Evolutionary conservation across 441 rosid genomes (phyloP).

Genomic region (Jatropha podagrica): DNA sequence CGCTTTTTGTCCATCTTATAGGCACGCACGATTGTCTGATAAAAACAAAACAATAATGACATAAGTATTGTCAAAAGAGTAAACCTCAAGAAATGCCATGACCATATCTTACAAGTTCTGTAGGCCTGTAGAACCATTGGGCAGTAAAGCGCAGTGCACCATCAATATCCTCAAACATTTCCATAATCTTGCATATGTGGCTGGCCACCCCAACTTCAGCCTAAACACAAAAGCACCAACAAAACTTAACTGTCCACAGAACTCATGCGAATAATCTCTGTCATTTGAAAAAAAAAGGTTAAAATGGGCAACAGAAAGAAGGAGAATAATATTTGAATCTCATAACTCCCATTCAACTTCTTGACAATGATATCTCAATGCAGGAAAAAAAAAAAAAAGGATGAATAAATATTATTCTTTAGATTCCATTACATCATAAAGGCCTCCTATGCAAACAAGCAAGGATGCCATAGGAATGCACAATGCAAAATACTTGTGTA

Average conservation of each 20-base stretch:
- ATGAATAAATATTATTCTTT: background rate
- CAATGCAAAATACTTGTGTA: background rate
- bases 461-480: background rate
- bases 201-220: conserved; percentile 43
- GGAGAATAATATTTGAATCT: background rate
- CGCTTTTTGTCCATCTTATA: conserved; percentile 39
- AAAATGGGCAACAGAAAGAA: background rate
- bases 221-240: conserved; percentile 27
- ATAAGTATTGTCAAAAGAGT: background rate
- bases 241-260: background rate
- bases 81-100: background rate
- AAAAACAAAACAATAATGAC: background rate
- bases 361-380: background rate
- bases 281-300: background rate
- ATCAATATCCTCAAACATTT: conserved; percentile 54
- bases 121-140: conserved; percentile 71
- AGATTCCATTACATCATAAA: background rate
- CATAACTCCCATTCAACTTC: background rate
- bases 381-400: background rate
- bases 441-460: background rate
- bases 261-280: background rate
- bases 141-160: conserved; percentile 49
- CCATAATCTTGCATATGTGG: conserved; percentile 52
- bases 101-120: conserved; percentile 53
- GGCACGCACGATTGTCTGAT: conserved; percentile 44